Evolutionary conservation across 2,329 filamentous ascomycete genomes (phyloP).

Genomic region (Aspergillus pseudotamarii): DNA sequence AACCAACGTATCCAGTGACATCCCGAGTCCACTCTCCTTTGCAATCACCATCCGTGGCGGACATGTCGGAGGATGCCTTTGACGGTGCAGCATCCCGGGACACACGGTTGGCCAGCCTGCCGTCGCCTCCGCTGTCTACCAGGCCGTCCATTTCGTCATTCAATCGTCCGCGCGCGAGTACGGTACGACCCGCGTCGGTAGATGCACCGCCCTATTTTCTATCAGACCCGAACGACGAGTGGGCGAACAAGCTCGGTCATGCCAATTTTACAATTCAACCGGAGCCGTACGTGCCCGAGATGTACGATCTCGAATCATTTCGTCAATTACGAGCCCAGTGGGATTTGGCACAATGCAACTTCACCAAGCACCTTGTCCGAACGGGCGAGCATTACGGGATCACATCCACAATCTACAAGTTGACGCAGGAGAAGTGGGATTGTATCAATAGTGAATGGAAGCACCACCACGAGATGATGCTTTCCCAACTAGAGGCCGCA

Average conservation of each 20-base stretch:
- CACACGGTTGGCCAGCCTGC: slow-evolving; percentile 51
- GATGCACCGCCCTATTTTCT: slow-evolving; percentile 62
- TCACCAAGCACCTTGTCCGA: slow-evolving; percentile 83
- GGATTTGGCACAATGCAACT: slow-evolving; percentile 81
- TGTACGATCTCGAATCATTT: slow-evolving; percentile 62
- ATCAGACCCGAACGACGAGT: slow-evolving; percentile 71
- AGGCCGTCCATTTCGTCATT: slow-evolving; percentile 80
- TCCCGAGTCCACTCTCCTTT: slow-evolving; percentile 75
- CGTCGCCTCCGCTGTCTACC: slow-evolving; percentile 75
- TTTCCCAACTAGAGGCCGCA: slow-evolving; percentile 50
- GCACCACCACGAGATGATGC: slow-evolving; percentile 66
- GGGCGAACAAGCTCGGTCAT: slow-evolving; percentile 84
- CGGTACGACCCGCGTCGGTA: slow-evolving; percentile 46
- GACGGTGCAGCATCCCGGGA: slow-evolving; percentile 49
- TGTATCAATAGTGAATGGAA: slow-evolving; percentile 77
- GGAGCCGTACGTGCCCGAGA: slow-evolving; percentile 72
- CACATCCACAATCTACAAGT: slow-evolving; percentile 82
- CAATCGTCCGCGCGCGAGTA: slow-evolving; percentile 52
- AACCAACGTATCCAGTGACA: slow-evolving; percentile 50
- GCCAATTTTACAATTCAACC: slow-evolving; percentile 90
- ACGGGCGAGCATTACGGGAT: slow-evolving; percentile 88
- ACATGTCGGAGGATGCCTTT: slow-evolving; percentile 49
- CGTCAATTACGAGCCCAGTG: slow-evolving; percentile 74
- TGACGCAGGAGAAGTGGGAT: slow-evolving; percentile 88
- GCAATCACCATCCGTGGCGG: slow-evolving; percentile 78